Conservation (phyloP, 129 eudicot genomes). For the Silybum marianum region DNA sequence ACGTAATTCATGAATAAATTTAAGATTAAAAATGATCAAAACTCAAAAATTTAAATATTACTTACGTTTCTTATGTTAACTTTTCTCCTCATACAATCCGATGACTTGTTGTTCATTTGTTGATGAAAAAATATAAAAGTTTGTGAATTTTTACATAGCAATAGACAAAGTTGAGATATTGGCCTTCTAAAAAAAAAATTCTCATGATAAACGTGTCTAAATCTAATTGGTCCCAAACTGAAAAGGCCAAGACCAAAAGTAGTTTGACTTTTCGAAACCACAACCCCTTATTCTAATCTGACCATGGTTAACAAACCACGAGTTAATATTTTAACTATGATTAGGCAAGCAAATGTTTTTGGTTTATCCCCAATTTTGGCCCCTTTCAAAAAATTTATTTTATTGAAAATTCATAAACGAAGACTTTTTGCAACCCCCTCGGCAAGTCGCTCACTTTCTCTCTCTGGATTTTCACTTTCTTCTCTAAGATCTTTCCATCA, state of each 20-base stretch:
- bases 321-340: not conserved
- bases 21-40: too few relatives aligned
- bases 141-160: too few relatives aligned
- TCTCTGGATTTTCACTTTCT: constrained; percentile 31
- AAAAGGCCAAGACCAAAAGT: constrained; percentile 30
- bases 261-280: constrained; percentile 15
- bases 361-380: constrained; percentile 30
- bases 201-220: not conserved
- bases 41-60: too few relatives aligned
- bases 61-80: too few relatives aligned
- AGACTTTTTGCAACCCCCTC: constrained; percentile 29
- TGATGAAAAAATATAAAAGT: too few relatives aligned
- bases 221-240: not conserved
- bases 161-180: not conserved
- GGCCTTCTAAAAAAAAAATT: not conserved
- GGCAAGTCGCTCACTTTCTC: constrained; percentile 23
- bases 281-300: constrained; percentile 20
- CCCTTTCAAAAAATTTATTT: constrained; percentile 23
- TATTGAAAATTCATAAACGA: constrained; percentile 29
- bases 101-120: too few relatives aligned
- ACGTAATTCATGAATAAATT: too few relatives aligned
- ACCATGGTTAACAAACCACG: constrained; percentile 27
- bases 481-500: constrained; percentile 30
- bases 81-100: too few relatives aligned
- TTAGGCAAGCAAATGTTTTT: constrained; percentile 10